Evolutionary conservation across 306 rosid species (phyloP), one percentile per base, ranked within the genome.

Genomic region (Corylus heterophylla): DNA sequence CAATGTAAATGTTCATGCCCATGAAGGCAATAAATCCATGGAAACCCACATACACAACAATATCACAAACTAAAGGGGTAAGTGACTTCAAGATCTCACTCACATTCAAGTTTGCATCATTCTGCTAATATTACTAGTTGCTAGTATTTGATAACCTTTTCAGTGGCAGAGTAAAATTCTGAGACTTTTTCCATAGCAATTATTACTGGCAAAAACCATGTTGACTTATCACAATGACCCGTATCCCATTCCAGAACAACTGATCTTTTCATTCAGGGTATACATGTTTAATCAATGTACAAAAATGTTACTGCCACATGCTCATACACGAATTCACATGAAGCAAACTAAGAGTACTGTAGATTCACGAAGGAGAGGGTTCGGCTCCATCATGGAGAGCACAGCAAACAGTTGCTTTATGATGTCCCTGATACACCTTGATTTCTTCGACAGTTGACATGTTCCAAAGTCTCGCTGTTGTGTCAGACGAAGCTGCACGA

Each of bases 361-460:
- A 29, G 59, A 29, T 73, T 93, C 86, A 95, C 17, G 87, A 79
- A 8, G 93, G 18, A 29, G 91, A 75, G 42, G 96, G 91, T 79
- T 96, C 98, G 25, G 99, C 98, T 59, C 99, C 99, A 73, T 96
- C 99, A 56, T 96, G 97, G 12, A 93, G 92, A 45, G 99, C 99
- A 87, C 98, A 93, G 66, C 98, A 93, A 86, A 91, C 83, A 48
- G 99, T 90, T 45, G 98, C 97, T 80, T 96, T 96, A 83, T 93
- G 99, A 84, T 96, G 98, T 39, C 99, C 99, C 80, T 89, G 97
- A 80, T 96, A 93, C 81, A 87, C 90, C 84, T 75, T 90, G 74
- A 95, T 91, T 77, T 90, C 97, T 84, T 95, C 96, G 42, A 98
- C 99, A 7, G 79, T 87, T 69, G 98, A 80, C 93, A 90, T 87